Conservation (phyloP, 352 stramenopile genomes). For the Phytophthora capsici region DNA sequence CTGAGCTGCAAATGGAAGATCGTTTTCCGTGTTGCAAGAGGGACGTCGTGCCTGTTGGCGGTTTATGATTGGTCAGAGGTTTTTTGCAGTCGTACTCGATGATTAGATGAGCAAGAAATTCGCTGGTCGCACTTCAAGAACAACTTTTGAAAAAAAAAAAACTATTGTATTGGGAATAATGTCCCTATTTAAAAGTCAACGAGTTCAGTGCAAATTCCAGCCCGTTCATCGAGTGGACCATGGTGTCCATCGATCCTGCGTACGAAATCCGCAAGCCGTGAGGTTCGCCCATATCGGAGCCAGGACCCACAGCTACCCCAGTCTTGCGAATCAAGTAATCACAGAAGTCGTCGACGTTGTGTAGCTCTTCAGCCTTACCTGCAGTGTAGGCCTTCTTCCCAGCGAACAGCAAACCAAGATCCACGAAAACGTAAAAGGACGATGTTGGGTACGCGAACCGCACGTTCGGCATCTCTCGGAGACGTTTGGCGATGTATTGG, state of each 20-base stretch:
- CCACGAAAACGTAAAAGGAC: conserved; percentile 97
- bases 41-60: not conserved
- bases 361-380: conserved; percentile 37
- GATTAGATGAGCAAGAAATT: conserved; percentile 4
- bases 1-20: no score
- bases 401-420: conserved; percentile 81
- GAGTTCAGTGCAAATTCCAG: conserved; percentile 60
- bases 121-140: no score
- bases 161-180: not conserved
- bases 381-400: conserved; percentile 50
- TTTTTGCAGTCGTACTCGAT: not conserved
- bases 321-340: conserved; percentile 92
- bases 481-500: conserved; percentile 85
- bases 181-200: conserved; percentile 16
- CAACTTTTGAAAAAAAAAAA: no score
- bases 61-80: not conserved
- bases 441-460: conserved; percentile 87
- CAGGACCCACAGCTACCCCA: conserved; percentile 93
- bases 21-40: no score
- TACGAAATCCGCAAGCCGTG: conserved; percentile 95
- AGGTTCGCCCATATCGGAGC: conserved; percentile 95
- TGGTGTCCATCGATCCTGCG: conserved; percentile 91
- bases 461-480: conserved; percentile 86
- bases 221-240: conserved; percentile 69
- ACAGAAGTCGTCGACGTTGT: conserved; percentile 81